Conservation (phyloP, 2,329 filamentous ascomycete genomes). For the Fusarium nanum region DNA sequence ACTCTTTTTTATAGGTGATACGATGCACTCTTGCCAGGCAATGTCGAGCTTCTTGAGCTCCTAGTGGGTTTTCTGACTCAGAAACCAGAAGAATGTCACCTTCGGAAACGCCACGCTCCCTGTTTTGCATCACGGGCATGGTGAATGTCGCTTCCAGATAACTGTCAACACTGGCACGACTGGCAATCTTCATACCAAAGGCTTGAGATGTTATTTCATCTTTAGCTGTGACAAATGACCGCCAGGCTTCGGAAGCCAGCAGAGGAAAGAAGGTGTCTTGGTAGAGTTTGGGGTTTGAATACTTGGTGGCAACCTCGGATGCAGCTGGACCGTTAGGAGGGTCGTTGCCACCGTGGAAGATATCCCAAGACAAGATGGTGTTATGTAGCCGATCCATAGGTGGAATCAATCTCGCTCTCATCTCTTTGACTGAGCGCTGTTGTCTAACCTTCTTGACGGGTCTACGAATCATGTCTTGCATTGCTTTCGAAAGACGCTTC, state of each 20-base stretch:
- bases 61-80: constrained; percentile 76
- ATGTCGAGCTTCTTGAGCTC: constrained; percentile 73
- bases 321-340: constrained; percentile 83
- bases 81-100: constrained; percentile 92
- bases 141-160: constrained; percentile 92
- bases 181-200: constrained; percentile 89
- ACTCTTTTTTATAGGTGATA: constrained; percentile 82
- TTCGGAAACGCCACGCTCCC: constrained; percentile 79
- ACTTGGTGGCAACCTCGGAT: constrained; percentile 80
- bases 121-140: constrained; percentile 76
- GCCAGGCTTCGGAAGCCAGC: constrained; percentile 93
- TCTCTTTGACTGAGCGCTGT: constrained; percentile 87
- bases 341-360: constrained; percentile 88
- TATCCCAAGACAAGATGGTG: constrained; percentile 92
- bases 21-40: constrained; percentile 88
- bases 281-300: constrained; percentile 81
- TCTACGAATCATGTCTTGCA: constrained; percentile 69
- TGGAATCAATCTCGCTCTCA: constrained; percentile 90
- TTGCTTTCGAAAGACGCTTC: constrained; percentile 57
- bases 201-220: constrained; percentile 84
- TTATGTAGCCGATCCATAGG: constrained; percentile 88
- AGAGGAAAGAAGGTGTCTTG: constrained; percentile 91
- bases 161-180: constrained; percentile 88
- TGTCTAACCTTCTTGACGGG: constrained; percentile 88
- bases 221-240: constrained; percentile 88